Percentiles rank a stretch among this genome's conserved stretches.
phyloP scores from a whole-genome alignment of 495 filamentous ascomycete species.

The Xylaria curta region DNA sequence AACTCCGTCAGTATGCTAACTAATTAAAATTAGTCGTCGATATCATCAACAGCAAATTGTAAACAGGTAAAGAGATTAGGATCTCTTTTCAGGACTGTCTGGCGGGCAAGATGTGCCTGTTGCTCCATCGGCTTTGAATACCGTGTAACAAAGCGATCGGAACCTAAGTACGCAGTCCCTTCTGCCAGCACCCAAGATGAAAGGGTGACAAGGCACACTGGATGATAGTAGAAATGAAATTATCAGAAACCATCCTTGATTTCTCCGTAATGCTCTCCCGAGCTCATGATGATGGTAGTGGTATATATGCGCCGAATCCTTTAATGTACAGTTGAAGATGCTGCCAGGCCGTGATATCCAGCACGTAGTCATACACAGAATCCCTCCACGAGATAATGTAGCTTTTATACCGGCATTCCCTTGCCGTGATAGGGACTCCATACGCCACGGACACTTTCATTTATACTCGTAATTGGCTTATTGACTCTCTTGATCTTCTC shows the following conservation, averaged over 20 bases:
- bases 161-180: neutral
- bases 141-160: constrained; percentile 2
- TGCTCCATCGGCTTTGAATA: neutral
- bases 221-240: neutral
- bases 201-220: neutral
- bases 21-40: constrained; percentile 56
- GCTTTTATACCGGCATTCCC: constrained; percentile 49
- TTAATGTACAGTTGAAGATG: constrained; percentile 26
- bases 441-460: constrained; percentile 90
- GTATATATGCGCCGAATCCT: constrained; percentile 27
- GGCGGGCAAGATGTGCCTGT: neutral
- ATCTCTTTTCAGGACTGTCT: neutral
- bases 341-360: constrained; percentile 2
- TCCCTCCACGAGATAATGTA: neutral
- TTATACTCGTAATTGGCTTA: constrained; percentile 85
- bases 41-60: constrained; percentile 64
- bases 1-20: constrained; percentile 34
- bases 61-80: constrained; percentile 26
- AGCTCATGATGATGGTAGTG: constrained; percentile 20
- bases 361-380: constrained; percentile 6
- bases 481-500: constrained; percentile 80
- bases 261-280: constrained; percentile 1
- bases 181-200: neutral
- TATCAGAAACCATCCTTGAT: neutral
- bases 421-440: constrained; percentile 92